Percentiles rank a stretch among this genome's conserved stretches.
Evolutionary conservation across 257 asterid genomes (phyloP).

Genomic region (Solanum lycopersicoides): DNA sequence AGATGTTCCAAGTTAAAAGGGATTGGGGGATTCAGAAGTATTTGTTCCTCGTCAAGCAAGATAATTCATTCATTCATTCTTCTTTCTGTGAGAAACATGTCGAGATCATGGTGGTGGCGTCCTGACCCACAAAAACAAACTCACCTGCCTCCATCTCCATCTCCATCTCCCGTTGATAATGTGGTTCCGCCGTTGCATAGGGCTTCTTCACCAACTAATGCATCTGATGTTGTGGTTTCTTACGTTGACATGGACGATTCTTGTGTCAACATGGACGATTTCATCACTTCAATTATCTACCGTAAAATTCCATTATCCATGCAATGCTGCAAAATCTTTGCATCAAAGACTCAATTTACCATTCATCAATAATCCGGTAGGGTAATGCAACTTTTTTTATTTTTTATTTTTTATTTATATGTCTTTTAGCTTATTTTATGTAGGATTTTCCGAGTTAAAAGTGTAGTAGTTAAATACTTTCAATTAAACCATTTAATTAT

Average conservation of each 20-base stretch:
- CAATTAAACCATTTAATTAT: too few species aligned
- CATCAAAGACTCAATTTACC: neutral
- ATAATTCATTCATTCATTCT: neutral
- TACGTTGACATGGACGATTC: neutral
- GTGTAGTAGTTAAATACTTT: too few species aligned
- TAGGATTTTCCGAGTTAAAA: neutral
- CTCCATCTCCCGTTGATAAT: neutral
- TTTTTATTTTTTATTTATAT: too few species aligned
- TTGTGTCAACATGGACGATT: neutral
- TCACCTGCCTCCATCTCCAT: neutral
- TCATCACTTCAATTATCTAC: neutral
- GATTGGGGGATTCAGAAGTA: too few species aligned
- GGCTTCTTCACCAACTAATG: neutral
- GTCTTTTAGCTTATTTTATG: neutral
- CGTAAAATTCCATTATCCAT: neutral
- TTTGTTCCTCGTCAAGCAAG: neutral
- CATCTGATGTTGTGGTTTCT: neutral
- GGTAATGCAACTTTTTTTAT: neutral
- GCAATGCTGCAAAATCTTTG: conserved; percentile 4
- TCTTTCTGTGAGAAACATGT: neutral
- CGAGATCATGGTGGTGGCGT: neutral
- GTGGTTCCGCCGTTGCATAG: neutral
- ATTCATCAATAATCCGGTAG: neutral
- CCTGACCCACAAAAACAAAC: neutral
- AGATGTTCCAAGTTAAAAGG: neutral